phyloP scores from a whole-genome alignment of 2,329 filamentous ascomycete species.

The Aureobasidium sp. region DNA sequence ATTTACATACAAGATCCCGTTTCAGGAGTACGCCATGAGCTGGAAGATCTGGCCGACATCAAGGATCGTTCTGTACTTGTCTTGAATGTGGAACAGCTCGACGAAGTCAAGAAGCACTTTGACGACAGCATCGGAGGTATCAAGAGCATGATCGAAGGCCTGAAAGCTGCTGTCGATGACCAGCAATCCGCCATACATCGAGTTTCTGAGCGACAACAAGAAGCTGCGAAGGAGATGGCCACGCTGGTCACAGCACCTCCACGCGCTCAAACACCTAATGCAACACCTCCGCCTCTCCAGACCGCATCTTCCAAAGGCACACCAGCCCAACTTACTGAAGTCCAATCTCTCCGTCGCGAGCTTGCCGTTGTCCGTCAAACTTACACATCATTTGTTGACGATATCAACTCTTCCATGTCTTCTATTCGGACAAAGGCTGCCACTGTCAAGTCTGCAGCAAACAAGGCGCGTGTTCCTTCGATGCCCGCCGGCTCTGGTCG shows the following conservation, averaged over 20 bases:
- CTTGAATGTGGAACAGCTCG: conserved; percentile 82
- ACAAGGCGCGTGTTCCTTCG: conserved; percentile 61
- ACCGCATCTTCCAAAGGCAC: conserved; percentile 29
- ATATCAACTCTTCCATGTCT: conserved; percentile 82
- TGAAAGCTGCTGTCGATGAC: conserved; percentile 75
- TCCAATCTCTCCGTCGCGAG: conserved; percentile 77
- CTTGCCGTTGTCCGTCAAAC: conserved; percentile 88
- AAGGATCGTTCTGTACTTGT: conserved; percentile 95
- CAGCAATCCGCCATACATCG: conserved; percentile 75
- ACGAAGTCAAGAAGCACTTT: conserved; percentile 94
- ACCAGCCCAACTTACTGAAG: conserved; percentile 61
- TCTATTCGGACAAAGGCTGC: conserved; percentile 72
- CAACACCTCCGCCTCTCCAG: conserved; percentile 21
- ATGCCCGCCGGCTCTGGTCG: conserved; percentile 73
- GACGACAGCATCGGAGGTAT: conserved; percentile 82
- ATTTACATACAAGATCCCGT: conserved; percentile 97
- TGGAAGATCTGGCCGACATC: conserved; percentile 87
- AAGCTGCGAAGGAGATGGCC: conserved; percentile 80
- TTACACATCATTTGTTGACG: conserved; percentile 82
- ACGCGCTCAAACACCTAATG: conserved; percentile 18
- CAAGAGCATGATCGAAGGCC: conserved; percentile 72
- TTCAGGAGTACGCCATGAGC: conserved; percentile 90
- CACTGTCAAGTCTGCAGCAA: conserved; percentile 67
- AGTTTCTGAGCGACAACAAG: conserved; percentile 84
- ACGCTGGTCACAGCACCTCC: conserved; percentile 47